Evolutionary conservation across 192 early-diverging fungal species (phyloP), one percentile per base, ranked within the genome.

Genomic region (Jimgerdemannia lactiflua): DNA sequence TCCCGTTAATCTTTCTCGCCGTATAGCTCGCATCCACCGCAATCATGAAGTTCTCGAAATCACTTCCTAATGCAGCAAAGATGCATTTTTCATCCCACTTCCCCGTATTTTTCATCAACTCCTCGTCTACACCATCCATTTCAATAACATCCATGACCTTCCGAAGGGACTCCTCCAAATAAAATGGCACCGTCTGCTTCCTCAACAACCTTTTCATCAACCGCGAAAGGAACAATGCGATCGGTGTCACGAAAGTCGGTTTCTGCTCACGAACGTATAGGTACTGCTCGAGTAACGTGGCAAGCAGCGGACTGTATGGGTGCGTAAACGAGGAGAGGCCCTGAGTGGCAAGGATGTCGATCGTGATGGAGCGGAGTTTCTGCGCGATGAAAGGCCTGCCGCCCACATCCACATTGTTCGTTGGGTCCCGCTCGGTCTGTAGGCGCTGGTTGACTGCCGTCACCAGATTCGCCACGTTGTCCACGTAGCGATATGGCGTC

Each of bases 401-500:
- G 14, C 14, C 44, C 49, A 17, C 39, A 75, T 43, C 63, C 75
- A 70, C 8, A 73, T 8, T 63, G 69, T 68, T 11, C 42, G 17
- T 78, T 54, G 42, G 71, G 75, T 7, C 9, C 69, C 4, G 11
- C 65, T 20, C 67, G 64, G 9, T 74, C 43, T 68, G 67, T 39
- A 68, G 6, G 2, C 67, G 29, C 29, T 68, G 6, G 18, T 68
- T 41, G 67, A 68, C 67, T 67, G 82, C 73, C 9, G 84, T 86
- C 4, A 87, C 71, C 67, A 92, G 70, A 17, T 79, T 67, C 8
- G 69, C 73, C 11, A 88, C 75, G 42, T 86, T 79, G 75, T 94
- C 92, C 42, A 91, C 87, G 71, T 89, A 85, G 66, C 86, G 83
- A 75, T 90, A 91, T 64, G 90, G 89, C 17, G 82, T 78, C 42